These are phyloP conservation scores for Aspergillaceae sp. DNA, from an alignment of 2,329 filamentous ascomycete species.

Conservation along the genomic window DNA sequence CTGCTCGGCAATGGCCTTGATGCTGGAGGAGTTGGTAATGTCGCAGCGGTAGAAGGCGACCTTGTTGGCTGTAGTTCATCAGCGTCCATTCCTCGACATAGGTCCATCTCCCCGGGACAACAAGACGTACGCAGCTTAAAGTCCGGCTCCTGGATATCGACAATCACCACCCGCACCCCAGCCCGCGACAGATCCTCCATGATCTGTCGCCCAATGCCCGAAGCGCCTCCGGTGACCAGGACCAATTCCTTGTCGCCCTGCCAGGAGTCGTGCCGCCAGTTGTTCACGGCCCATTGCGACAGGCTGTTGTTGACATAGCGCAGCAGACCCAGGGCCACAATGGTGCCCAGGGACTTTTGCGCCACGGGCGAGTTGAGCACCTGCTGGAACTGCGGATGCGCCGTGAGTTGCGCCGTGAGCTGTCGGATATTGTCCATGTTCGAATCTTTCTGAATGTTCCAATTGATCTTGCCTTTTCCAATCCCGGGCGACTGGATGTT, in stretches of 20 bases:
- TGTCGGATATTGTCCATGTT: not conserved
- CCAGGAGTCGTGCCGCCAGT: conserved; percentile 22
- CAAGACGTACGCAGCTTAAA: conserved; percentile 19
- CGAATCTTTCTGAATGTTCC: conserved; percentile 3
- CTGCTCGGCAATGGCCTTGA: conserved; percentile 25
- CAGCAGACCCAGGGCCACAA: conserved; percentile 18
- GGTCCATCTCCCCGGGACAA: not conserved
- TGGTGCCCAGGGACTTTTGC: conserved; percentile 17
- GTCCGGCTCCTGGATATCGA: conserved; percentile 29
- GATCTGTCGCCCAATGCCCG: conserved; percentile 32
- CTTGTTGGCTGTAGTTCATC: conserved; percentile 17
- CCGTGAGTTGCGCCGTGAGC: conserved; percentile 11
- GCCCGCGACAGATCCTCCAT: conserved; percentile 21
- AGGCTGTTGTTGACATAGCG: conserved; percentile 21
- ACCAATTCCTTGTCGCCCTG: conserved; percentile 22
- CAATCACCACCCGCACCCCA: conserved; percentile 26
- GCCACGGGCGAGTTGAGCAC: conserved; percentile 19
- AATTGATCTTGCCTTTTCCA: too few species aligned
- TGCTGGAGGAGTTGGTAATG: conserved; percentile 27
- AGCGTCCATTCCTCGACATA: not conserved
- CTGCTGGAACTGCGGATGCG: conserved; percentile 9
- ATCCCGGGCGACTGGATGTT: not conserved
- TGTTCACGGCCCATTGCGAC: conserved; percentile 22
- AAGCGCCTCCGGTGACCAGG: conserved; percentile 29
- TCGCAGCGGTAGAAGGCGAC: conserved; percentile 30